Evolutionary conservation across 2,329 filamentous ascomycete genomes (phyloP).

Genomic region (Colletotrichum musae): DNA sequence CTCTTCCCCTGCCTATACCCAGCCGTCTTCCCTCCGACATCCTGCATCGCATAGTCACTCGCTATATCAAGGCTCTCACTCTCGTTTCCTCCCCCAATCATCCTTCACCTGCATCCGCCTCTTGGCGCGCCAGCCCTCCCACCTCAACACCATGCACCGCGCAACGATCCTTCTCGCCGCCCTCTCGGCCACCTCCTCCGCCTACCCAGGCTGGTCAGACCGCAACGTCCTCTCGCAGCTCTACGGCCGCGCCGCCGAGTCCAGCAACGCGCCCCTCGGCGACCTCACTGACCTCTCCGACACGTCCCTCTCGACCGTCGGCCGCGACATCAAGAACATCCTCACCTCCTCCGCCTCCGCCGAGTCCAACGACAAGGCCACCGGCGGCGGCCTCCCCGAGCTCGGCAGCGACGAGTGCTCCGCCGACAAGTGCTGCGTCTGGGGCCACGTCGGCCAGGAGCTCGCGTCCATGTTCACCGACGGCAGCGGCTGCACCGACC

Average conservation of each 20-base stretch:
- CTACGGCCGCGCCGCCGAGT: conserved; percentile 12
- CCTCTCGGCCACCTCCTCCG: conserved; percentile 19
- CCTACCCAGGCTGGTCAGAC: conserved; percentile 8
- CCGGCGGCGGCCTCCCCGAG: conserved; percentile 43
- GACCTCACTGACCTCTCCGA: conserved; percentile 53
- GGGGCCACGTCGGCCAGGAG: conserved; percentile 58
- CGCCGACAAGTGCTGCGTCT: conserved; percentile 61
- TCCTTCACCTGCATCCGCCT: no score
- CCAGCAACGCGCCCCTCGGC: conserved; percentile 49
- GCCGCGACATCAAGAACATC: conserved; percentile 54
- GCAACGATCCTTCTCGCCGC: conserved; percentile 25
- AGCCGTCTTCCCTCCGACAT: neutral
- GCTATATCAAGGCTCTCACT: conserved; percentile 3
- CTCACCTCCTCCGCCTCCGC: conserved; percentile 44
- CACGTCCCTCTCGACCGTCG: conserved; percentile 50
- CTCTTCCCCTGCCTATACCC: neutral
- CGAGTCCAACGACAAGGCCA: conserved; percentile 22
- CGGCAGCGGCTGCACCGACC: conserved; percentile 56
- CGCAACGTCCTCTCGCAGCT: neutral
- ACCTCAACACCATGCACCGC: neutral
- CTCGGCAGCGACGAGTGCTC: conserved; percentile 43
- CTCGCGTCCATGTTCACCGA: conserved; percentile 54
- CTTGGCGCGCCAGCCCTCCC: neutral
- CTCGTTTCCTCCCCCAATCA: conserved; percentile 4
- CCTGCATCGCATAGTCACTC: conserved; percentile 5